Percentiles rank a stretch among this genome's conserved stretches.
These are phyloP conservation scores for Metschnikowia kofuensis DNA, from an alignment of 805 yeast species.

Conservation along the genomic window DNA sequence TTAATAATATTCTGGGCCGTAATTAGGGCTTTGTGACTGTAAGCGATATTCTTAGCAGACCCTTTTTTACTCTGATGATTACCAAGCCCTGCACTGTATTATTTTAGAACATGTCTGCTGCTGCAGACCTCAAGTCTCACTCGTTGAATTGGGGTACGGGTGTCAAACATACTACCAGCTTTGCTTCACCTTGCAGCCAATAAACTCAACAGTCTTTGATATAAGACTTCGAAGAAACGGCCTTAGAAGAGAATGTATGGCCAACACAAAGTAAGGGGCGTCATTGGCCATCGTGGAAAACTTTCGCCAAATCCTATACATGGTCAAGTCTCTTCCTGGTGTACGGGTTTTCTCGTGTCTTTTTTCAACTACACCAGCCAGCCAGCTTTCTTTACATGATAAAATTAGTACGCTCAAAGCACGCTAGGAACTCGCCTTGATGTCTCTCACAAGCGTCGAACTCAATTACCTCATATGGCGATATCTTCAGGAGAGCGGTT, in stretches of 20 bases:
- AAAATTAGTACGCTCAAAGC: background rate
- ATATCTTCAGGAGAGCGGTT: constrained; percentile 82
- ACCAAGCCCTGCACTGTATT: too few species aligned
- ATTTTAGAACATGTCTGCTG: background rate
- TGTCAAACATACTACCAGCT: background rate
- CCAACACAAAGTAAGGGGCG: too few species aligned
- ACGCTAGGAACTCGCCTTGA: constrained; percentile 19
- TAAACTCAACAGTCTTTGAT: too few species aligned
- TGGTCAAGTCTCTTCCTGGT: background rate
- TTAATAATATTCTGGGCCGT: too few species aligned
- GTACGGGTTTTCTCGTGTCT: constrained; percentile 1
- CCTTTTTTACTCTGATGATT: too few species aligned
- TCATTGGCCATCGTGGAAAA: too few species aligned
- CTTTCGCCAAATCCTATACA: too few species aligned
- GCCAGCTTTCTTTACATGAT: background rate
- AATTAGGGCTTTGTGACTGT: too few species aligned
- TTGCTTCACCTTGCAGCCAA: too few species aligned
- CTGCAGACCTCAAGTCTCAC: background rate
- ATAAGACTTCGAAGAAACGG: too few species aligned
- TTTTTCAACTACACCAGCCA: background rate
- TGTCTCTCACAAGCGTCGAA: constrained; percentile 82
- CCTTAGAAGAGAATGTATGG: too few species aligned
- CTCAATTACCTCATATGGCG: constrained; percentile 91
- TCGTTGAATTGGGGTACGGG: background rate
- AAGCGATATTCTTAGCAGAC: too few species aligned